Evolutionary conservation across 345 rosid species (phyloP).

Genomic region (Dipteronia dyeriana): DNA sequence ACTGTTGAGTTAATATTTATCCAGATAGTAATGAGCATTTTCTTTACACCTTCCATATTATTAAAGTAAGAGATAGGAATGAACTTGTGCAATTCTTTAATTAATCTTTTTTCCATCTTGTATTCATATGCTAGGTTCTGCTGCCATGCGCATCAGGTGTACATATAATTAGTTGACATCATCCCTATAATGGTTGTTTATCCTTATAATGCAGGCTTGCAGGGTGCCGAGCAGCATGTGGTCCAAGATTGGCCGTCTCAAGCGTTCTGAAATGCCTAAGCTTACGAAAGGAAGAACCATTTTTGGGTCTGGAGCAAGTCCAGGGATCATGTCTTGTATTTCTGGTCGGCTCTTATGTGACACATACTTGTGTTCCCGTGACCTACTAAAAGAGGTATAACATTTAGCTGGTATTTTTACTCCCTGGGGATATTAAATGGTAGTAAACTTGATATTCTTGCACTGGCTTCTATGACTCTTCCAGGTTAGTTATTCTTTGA

Average conservation of each 20-base stretch:
- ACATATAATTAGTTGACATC: slow-evolving; percentile 10
- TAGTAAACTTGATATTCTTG: slow-evolving; percentile 28
- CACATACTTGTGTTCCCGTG: slow-evolving; percentile 86
- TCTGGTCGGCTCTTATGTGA: slow-evolving; percentile 96
- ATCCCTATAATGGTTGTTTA: not conserved
- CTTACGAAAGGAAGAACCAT: slow-evolving; percentile 68
- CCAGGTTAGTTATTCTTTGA: slow-evolving; percentile 97
- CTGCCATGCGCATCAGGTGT: slow-evolving; percentile 6
- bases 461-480: slow-evolving; percentile 32
- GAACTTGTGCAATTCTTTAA: not conserved
- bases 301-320: slow-evolving; percentile 94
- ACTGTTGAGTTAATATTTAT: slow-evolving; percentile 4
- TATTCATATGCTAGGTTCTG: slow-evolving; percentile 7
- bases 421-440: slow-evolving; percentile 1
- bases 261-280: slow-evolving; percentile 93
- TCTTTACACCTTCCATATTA: not conserved
- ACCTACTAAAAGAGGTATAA: slow-evolving; percentile 81
- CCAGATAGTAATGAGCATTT: not conserved
- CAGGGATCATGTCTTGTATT: slow-evolving; percentile 91
- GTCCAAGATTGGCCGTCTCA: slow-evolving; percentile 98
- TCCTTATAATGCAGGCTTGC: slow-evolving; percentile 63
- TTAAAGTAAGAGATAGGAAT: slow-evolving; percentile 10
- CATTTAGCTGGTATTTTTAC: slow-evolving; percentile 21
- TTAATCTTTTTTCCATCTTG: slow-evolving; percentile 4
- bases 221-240: slow-evolving; percentile 86